These are phyloP conservation scores for Papilionanthe hybrid DNA, from an alignment of 116 monocot species.

Conservation along the genomic window DNA sequence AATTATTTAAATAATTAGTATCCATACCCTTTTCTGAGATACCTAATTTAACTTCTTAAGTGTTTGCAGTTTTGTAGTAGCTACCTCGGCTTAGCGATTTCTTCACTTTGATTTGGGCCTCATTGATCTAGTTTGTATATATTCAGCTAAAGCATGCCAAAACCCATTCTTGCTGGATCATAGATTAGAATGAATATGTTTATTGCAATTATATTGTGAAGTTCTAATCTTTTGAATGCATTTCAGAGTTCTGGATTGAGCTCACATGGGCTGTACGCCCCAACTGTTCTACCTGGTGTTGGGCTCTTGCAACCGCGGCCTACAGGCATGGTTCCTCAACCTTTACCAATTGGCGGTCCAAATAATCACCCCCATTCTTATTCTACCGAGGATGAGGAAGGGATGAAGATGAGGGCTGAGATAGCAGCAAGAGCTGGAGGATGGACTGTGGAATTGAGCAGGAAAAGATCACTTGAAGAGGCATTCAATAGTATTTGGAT, in stretches of 20 bases:
- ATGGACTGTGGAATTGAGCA: slow-evolving; percentile 69
- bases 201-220: not conserved
- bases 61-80: too few relatives aligned
- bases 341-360: slow-evolving; percentile 39
- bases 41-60: too few relatives aligned
- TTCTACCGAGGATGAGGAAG: slow-evolving; percentile 56
- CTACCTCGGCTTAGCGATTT: too few relatives aligned
- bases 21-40: too few relatives aligned
- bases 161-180: too few relatives aligned
- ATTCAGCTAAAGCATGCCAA: too few relatives aligned
- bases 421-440: slow-evolving; percentile 78
- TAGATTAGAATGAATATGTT: not conserved
- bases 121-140: too few relatives aligned
- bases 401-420: slow-evolving; percentile 37
- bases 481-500: slow-evolving; percentile 79
- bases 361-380: slow-evolving; percentile 36
- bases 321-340: slow-evolving; percentile 49
- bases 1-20: too few relatives aligned
- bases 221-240: not conserved
- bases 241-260: slow-evolving; percentile 42
- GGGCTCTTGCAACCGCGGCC: slow-evolving; percentile 67
- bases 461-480: slow-evolving; percentile 77
- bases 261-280: slow-evolving; percentile 80
- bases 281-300: slow-evolving; percentile 38
- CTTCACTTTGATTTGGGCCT: too few relatives aligned